Percentiles rank a stretch among this genome's conserved stretches.
Evolutionary conservation across 2,329 filamentous ascomycete species (phyloP).

Genomic region (Diaporthe sp.): DNA sequence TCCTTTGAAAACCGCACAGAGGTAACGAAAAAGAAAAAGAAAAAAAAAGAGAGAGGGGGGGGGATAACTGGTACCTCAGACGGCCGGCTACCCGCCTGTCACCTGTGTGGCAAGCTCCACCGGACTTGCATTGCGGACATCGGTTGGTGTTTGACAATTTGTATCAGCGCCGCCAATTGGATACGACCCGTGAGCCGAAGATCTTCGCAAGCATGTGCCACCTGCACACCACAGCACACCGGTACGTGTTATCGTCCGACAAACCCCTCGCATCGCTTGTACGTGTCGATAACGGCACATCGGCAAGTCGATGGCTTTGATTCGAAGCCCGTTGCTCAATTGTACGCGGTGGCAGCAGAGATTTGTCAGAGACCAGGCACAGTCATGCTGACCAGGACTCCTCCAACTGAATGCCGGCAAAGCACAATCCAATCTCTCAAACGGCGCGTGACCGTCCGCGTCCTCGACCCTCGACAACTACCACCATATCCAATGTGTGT

Average conservation of each 20-base stretch:
- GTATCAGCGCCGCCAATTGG: conserved; percentile 29
- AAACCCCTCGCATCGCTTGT: conserved; percentile 16
- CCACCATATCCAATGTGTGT: conserved; percentile 15
- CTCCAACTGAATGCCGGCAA: not conserved
- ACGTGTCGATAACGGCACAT: not conserved
- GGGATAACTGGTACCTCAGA: conserved; percentile 10
- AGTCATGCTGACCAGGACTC: not conserved
- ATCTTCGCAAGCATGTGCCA: conserved; percentile 31
- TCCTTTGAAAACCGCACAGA: not conserved
- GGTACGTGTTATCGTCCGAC: not conserved
- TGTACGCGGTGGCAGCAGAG: not conserved
- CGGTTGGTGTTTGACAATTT: conserved; percentile 31
- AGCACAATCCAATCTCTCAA: conserved; percentile 6
- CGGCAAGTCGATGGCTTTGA: not conserved
- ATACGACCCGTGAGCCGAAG: conserved; percentile 13
- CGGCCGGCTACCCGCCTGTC: not conserved
- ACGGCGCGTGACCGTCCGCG: not conserved
- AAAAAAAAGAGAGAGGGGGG: too few species aligned
- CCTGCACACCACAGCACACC: conserved; percentile 6
- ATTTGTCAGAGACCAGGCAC: conserved; percentile 2
- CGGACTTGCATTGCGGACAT: conserved; percentile 28
- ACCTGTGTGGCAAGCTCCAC: conserved; percentile 24
- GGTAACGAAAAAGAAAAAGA: not conserved
- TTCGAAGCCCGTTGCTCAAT: not conserved
- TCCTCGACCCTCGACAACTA: conserved; percentile 3